Percentiles rank a stretch among this genome's conserved stretches.
Conservation (phyloP, 805 yeast species). For the Kodamaea kaohsiungensis region DNA sequence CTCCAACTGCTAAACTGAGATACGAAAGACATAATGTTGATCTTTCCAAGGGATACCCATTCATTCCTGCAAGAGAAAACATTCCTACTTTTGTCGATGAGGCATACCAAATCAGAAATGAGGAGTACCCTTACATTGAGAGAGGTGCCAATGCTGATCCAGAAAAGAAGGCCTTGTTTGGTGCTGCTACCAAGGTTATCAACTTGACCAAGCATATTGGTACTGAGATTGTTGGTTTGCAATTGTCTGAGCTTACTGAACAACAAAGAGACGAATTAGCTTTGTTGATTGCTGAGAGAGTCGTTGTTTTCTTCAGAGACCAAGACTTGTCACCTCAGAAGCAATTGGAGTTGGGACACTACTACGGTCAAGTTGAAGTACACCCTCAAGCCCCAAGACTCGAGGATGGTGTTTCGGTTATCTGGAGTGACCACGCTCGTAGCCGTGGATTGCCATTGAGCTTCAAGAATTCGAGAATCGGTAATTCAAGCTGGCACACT, state of each 20-base stretch:
- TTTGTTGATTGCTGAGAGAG: conserved; percentile 31
- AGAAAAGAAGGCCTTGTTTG: conserved; percentile 30
- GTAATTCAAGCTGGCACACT: conserved; percentile 36
- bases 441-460: conserved; percentile 28
- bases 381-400: conserved; percentile 21
- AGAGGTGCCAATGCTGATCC: conserved; percentile 31
- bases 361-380: conserved; percentile 32
- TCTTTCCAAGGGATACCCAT: conserved; percentile 29
- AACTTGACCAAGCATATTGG: conserved; percentile 33
- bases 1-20: conserved; percentile 24
- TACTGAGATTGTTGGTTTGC: conserved; percentile 33
- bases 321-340: conserved; percentile 33
- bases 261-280: conserved; percentile 33
- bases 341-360: conserved; percentile 31
- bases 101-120: conserved; percentile 23
- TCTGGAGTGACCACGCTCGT: conserved; percentile 33
- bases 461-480: conserved; percentile 28
- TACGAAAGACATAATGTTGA: conserved; percentile 26
- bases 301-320: conserved; percentile 31
- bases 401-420: conserved; percentile 28
- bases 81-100: conserved; percentile 30
- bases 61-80: conserved; percentile 20
- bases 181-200: conserved; percentile 32
- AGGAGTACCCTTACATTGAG: conserved; percentile 25
- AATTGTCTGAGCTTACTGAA: conserved; percentile 28